Evolutionary conservation across 2,329 filamentous ascomycete species (phyloP).

Genomic region (Xylariaceae sp.): DNA sequence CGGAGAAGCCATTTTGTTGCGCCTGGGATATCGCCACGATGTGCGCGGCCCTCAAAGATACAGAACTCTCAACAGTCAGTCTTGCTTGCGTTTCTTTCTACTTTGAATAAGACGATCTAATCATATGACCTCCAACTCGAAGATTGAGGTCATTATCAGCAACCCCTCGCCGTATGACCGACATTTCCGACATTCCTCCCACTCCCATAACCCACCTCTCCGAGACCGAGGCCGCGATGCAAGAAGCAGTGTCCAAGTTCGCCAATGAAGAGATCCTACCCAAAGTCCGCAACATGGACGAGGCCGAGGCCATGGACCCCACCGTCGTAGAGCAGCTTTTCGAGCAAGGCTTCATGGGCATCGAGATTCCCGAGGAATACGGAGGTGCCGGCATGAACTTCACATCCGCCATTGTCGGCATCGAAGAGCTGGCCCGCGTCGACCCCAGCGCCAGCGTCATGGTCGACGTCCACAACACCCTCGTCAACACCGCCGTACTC

Average conservation of each 20-base stretch:
- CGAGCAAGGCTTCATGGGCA: slow-evolving; percentile 94
- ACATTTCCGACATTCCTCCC: slow-evolving; percentile 75
- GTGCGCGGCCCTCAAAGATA: slow-evolving; percentile 24
- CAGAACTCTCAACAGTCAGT: slow-evolving; percentile 32
- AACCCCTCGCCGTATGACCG: slow-evolving; percentile 52
- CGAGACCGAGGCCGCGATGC: slow-evolving; percentile 85
- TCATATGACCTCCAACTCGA: neutral
- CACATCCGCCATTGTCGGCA: slow-evolving; percentile 89
- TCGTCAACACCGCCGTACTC: slow-evolving; percentile 89
- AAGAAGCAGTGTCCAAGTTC: slow-evolving; percentile 86
- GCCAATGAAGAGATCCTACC: slow-evolving; percentile 84
- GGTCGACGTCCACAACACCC: slow-evolving; percentile 96
- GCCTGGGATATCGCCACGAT: slow-evolving; percentile 28
- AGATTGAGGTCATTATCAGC: slow-evolving; percentile 50
- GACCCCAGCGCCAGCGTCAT: slow-evolving; percentile 94
- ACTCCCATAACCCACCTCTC: slow-evolving; percentile 92
- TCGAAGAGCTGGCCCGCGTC: slow-evolving; percentile 90
- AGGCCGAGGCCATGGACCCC: slow-evolving; percentile 90
- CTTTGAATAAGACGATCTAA: slow-evolving; percentile 10
- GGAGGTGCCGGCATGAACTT: slow-evolving; percentile 99
- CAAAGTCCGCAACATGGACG: slow-evolving; percentile 95
- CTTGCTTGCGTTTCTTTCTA: slow-evolving; percentile 3
- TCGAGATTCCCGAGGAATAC: slow-evolving; percentile 96
- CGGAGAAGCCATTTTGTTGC: slow-evolving; percentile 40
- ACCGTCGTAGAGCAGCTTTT: slow-evolving; percentile 86